A percentile compares a stretch with the other conserved stretches of the same genome.
phyloP scores from a whole-genome alignment of 257 asterid species.

The Agastache rugosa region DNA sequence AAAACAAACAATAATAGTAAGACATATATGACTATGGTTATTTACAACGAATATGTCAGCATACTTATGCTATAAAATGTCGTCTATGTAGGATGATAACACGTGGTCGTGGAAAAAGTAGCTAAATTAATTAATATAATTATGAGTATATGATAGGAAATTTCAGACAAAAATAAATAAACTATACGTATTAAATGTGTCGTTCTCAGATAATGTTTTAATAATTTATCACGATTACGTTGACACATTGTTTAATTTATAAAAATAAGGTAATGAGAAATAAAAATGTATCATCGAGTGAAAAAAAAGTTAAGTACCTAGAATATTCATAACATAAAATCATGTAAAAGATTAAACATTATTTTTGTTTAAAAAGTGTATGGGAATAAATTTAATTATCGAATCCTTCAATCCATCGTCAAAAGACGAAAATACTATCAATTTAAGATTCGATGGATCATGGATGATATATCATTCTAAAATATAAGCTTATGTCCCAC shows the following conservation, averaged over 20 bases:
- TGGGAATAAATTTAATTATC: neutral
- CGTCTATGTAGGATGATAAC: neutral
- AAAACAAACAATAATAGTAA: neutral
- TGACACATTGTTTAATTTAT: neutral
- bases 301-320: neutral
- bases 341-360: neutral
- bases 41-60: constrained; percentile 4
- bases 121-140: neutral
- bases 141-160: neutral
- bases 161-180: neutral
- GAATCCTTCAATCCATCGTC: neutral
- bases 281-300: neutral
- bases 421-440: too few species aligned
- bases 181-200: neutral
- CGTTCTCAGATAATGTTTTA: neutral
- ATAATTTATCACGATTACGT: neutral
- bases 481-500: too few species aligned
- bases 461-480: too few species aligned
- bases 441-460: too few species aligned
- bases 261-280: neutral
- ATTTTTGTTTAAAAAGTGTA: neutral
- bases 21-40: neutral
- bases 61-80: neutral
- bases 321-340: neutral
- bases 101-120: constrained; percentile 25